Evolutionary conservation across 2,329 filamentous ascomycete species (phyloP), one percentile per base, ranked within the genome.

Genomic region (Lojkania enalia): DNA sequence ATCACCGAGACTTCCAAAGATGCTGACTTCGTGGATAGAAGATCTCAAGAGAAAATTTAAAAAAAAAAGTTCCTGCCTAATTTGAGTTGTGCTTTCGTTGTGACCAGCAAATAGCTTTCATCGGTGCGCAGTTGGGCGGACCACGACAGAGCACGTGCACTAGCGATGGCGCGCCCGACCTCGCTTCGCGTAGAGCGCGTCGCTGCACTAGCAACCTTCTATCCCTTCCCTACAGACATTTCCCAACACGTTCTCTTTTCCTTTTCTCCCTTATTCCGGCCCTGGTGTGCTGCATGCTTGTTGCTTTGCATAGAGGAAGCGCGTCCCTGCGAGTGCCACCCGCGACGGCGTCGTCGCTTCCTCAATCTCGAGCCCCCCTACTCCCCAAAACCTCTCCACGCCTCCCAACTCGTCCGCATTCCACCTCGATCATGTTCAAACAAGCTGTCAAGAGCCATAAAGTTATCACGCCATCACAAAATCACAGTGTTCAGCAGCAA

Each of bases 361-460:
- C 54, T 39, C 50, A 21, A 36, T 50, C 59, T 46, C 54, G 47
- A 46, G 32, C 51, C 53, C 42, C 20, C 38, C 15, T 33, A 44
- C 25, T n/a, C 20, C 48, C 33, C 38, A 25, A 13, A n/a, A 32
- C 18, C 14, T 54, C 49, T 51, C 40, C 51, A 32, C 51, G 55
- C 44, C 53, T 58, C 39, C 31, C 44, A 13, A 35, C 49, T 19
- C 60, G 48, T 30, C 54, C 52, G 19, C 52, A 57, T 35, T 50
- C 52, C 5, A 48, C 53, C 2, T 23, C 48, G 19, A 49, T 50
- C 27, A 70, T 76, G 74, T 64, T 76, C 43, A 65, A 67, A 39
- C 58, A 67, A 35, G 74, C 73, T 16, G 57, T 74, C 16, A 61
- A 72, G 42, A 63, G 60, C 21, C 67, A 74, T 50, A 59, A 71